Evolutionary conservation across 192 early-diverging fungal species (phyloP), one percentile per base, ranked within the genome.

Genomic region (Backusella sp.): DNA sequence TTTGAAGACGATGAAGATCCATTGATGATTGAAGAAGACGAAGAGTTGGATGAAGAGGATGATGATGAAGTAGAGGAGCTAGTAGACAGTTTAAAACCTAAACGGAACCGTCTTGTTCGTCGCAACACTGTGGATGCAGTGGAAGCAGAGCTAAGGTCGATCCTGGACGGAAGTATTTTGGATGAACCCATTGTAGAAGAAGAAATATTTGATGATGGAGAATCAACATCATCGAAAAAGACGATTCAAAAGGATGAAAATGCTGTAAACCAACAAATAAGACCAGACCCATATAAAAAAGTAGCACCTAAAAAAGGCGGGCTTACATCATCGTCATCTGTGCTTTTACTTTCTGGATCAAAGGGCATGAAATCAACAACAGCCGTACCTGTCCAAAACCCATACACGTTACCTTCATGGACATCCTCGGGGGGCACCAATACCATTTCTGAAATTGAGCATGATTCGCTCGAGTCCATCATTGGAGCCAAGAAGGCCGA

Each of bases 81-180:
- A 14, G 56, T 62, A 26, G 56, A 62, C 11, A 62, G 23, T 52
- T 1, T 66, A 42, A 65, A 42, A 17, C 23, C 23, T 5, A 53
- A 49, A 37, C 67, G 39, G 7, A 39, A 59, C 14, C 42, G 37
- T 36, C 68, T 66, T 7, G 67, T 68, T 52, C 56, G 80, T 73
- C 68, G 71, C 21, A 75, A 77, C 32, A 84, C 87, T 14, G 83
- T 90, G 6, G 86, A 90, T 44, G 88, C 84, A 9, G 82, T 86
- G 2, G 82, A 86, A 73, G 84, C 88, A 5, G 87, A 84, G 21
- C 72, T 90, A n/a, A 79, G 81, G 15, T 84, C 86, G 0, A 90
- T 90, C 35, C 80, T 90, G 72, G 86, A 89, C 26, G 80, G 62
- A 49, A 44, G 56, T 28, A 62, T 28, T 26, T 62, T 62, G 12